Conservation (phyloP, 2,329 filamentous ascomycete genomes). For the Fusarium verticillioides region DNA sequence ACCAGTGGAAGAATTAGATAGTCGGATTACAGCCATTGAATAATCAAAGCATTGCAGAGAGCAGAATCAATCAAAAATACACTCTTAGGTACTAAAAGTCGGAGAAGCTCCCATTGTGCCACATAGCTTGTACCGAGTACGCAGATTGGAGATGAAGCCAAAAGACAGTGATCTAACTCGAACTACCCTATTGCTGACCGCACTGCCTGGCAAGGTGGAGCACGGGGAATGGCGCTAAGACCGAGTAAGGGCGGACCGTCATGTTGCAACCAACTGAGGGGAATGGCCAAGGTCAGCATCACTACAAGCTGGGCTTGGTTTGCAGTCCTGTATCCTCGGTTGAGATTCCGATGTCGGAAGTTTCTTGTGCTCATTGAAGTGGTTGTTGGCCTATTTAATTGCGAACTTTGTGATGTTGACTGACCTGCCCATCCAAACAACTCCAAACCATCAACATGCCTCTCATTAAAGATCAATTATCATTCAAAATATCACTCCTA, state of each 20-base stretch:
- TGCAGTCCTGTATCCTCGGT: neutral
- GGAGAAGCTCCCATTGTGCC: neutral
- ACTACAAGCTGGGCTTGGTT: neutral
- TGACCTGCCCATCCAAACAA: neutral
- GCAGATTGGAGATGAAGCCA: too few species aligned
- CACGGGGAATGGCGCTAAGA: neutral
- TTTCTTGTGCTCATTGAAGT: accelerated
- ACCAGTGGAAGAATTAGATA: conserved; percentile 25
- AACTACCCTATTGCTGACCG: neutral
- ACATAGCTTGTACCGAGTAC: too few species aligned
- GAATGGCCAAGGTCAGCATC: neutral
- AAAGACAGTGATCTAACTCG: too few species aligned
- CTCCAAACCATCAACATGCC: neutral
- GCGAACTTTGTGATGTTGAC: neutral
- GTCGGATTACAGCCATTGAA: neutral
- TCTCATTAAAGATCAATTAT: neutral
- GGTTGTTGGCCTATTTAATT: neutral
- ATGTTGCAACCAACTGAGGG: neutral
- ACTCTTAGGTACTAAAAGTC: neutral
- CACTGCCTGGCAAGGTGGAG: neutral
- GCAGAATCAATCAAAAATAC: neutral
- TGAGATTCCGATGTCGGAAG: conserved; percentile 11
- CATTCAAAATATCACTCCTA: conserved; percentile 6
- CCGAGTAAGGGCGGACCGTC: conserved; percentile 17
- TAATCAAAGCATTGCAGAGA: too few species aligned